Evolutionary conservation across 2,329 filamentous ascomycete genomes (phyloP), one percentile per base, ranked within the genome.

Genomic region (Rhinocladiella mackenziei): DNA sequence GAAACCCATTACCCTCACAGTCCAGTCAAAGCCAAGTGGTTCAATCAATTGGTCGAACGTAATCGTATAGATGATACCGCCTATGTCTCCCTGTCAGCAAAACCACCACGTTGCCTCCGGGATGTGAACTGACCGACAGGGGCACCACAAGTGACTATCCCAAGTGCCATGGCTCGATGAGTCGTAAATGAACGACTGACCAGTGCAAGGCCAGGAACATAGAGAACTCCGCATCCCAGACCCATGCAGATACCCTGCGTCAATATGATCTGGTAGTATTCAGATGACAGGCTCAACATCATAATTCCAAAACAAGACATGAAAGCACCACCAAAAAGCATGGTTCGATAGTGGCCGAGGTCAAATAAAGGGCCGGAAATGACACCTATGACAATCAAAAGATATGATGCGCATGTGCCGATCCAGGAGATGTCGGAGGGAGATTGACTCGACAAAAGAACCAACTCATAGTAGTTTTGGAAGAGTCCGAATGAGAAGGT

Each of bases 301-400:
- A 94, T 73, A 45, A 88, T 71, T 36, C 80, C 78, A 0, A 74
- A 69, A 15, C 83, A 74, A 14, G 84, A 68, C 45, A 77, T 71
- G 3, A 81, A 59, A 26, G 79, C 82, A 1, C 89, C 89, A 0
- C 72, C 69, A 2, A 84, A 60, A n/a, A 94, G 70, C 23, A 95
- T 74, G 66, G 79, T 76, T 13, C 77, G 73, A 1, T 89, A 88
- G 0, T 89, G 89, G 56, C 88, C 82, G 58, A 82, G 81, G 65
- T 96, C 89, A 60, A 95, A 96, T 19, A 94, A 69, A 0, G 89
- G 89, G 0, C 89, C 89, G 40, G 92, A 81, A 55, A 92, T 88
- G 23, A 95, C 76, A 23, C 89, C 88, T 39, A 86, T 81, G 58
- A 91, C 84, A 65, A 95, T 94, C 45, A 83, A 77, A 13, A 95